Evolutionary conservation across 495 filamentous ascomycete genomes (phyloP), one percentile per base, ranked within the genome.

Genomic region (Delitschia confertaspora): DNA sequence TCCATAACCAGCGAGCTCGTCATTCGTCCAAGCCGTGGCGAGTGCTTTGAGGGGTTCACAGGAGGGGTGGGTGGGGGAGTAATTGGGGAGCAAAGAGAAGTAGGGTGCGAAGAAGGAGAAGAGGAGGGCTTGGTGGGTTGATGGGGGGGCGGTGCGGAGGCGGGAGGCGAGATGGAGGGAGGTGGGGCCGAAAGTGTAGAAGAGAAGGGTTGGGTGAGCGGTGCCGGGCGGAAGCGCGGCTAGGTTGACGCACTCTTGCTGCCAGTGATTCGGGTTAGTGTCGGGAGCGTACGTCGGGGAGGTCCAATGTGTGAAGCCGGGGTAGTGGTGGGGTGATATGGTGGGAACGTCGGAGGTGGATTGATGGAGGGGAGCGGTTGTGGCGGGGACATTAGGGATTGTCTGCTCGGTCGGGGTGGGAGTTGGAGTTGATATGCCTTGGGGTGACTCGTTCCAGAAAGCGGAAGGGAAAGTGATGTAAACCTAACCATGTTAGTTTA

Each of bases 171-270:
- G 66, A 45, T 77, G 60, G 0, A 63, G 57, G 31, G 69, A 64
- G 42, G 70, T 72, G 26, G 69, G 62, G 5, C 88, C 91, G 56
- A 82, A 87, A 47, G 80, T 79, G 69, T 98, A 98, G 71, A 93
- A 98, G 18, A 98, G 73, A 14, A 98, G 71, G 2, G 88, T 95
- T 9, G 91, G 84, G 23, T 94, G 88, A 3, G 79, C 71, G 52
- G 64, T 72, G 0, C 67, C 56, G 0, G 53, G 46, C 0, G 76
- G 70, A 14, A 94, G 69, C 2, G 82, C 74, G 31, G 80, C 76
- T 23, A 98, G 68, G 42, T 88, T 87, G 46, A 95, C 66, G 49
- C 72, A 69, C 66, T 91, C 83, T 65, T 87, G 83, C 52, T 79
- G 79, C 85, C 85, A 93, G 9, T 65, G 54, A 7, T 67, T 18